Conservation (phyloP, 2,329 filamentous ascomycete genomes). For the Calcarisporium arbuscula region DNA sequence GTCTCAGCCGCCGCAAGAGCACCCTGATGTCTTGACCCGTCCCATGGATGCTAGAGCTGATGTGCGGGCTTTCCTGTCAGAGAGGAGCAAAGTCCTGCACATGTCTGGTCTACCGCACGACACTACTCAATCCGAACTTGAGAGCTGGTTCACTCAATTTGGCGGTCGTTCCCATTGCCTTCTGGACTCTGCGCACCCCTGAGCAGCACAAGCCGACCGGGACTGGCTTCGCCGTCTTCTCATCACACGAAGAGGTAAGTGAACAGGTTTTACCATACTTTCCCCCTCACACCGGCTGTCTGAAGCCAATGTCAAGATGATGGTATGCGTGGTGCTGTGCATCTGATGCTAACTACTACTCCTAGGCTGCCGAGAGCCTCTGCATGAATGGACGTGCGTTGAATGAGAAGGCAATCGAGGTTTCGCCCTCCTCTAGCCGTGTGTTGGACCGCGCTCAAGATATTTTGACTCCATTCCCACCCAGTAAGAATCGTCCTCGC, state of each 20-base stretch:
- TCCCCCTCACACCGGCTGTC: too few relatives aligned
- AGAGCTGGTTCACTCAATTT: conserved; percentile 99
- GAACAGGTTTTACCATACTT: background rate
- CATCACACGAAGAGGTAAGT: conserved; percentile 95
- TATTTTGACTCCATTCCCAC: conserved; percentile 94
- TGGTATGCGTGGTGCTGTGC: background rate
- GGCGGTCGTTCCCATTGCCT: conserved; percentile 95
- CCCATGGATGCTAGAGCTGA: conserved; percentile 97
- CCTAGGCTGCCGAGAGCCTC: conserved; percentile 86
- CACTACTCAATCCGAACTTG: conserved; percentile 95
- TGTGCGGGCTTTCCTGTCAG: conserved; percentile 89
- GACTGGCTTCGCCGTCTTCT: conserved; percentile 96
- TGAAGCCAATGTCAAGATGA: too few relatives aligned
- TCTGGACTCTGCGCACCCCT: conserved; percentile 95
- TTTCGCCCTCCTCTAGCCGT: conserved; percentile 93
- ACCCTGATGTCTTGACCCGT: conserved; percentile 87
- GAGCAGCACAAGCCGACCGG: conserved; percentile 99
- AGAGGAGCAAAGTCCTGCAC: conserved; percentile 96
- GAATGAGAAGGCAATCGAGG: conserved; percentile 98
- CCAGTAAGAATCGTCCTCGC: conserved; percentile 94
- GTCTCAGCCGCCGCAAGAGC: conserved; percentile 88
- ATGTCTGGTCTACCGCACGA: conserved; percentile 97
- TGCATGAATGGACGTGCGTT: conserved; percentile 99
- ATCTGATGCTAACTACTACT: conserved; percentile 2
- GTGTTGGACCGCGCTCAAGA: conserved; percentile 93